phyloP scores from a whole-genome alignment of 495 filamentous ascomycete genomes.

The Lasiosphaeris hirsuta region DNA sequence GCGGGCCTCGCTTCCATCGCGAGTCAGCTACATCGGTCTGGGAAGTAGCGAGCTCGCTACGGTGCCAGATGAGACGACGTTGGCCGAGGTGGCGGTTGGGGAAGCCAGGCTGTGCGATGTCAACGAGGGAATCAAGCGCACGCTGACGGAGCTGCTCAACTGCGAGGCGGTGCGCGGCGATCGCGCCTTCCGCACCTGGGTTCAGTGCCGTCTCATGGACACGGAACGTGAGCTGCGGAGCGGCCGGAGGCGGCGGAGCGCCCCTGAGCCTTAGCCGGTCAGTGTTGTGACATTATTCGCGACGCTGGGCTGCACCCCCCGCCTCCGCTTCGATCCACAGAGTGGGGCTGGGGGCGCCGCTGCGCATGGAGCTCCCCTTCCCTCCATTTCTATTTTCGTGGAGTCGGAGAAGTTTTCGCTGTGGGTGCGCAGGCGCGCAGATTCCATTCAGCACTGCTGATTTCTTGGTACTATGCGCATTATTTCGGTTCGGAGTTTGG shows the following conservation, averaged over 20 bases:
- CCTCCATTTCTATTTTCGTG: no score
- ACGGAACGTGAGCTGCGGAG: slow-evolving; percentile 57
- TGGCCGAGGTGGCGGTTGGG: slow-evolving; percentile 46
- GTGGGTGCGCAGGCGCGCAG: no score
- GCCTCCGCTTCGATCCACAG: no score
- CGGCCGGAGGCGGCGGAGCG: slow-evolving; percentile 42
- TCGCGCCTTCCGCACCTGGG: slow-evolving; percentile 56
- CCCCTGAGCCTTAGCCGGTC: slow-evolving; percentile 22
- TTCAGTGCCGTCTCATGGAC: slow-evolving; percentile 61
- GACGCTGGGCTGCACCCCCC: no score
- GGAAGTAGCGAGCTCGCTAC: slow-evolving; percentile 28
- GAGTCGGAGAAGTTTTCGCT: no score
- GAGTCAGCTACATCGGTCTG: slow-evolving; percentile 1
- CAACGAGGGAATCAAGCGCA: slow-evolving; percentile 62
- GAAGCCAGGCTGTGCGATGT: slow-evolving; percentile 55
- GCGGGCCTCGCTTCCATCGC: slow-evolving; percentile 27
- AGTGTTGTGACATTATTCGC: not conserved
- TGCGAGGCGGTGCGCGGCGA: slow-evolving; percentile 55
- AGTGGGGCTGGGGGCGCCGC: no score
- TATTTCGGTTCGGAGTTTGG: no score
- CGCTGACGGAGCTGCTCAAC: slow-evolving; percentile 64
- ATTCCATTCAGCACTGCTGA: no score
- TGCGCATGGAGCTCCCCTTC: no score
- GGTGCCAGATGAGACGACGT: slow-evolving; percentile 34
- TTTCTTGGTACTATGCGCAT: no score